These are phyloP conservation scores for Thielaviopsis euricoi DNA, from an alignment of 2,329 filamentous ascomycete species.

Conservation along the genomic window DNA sequence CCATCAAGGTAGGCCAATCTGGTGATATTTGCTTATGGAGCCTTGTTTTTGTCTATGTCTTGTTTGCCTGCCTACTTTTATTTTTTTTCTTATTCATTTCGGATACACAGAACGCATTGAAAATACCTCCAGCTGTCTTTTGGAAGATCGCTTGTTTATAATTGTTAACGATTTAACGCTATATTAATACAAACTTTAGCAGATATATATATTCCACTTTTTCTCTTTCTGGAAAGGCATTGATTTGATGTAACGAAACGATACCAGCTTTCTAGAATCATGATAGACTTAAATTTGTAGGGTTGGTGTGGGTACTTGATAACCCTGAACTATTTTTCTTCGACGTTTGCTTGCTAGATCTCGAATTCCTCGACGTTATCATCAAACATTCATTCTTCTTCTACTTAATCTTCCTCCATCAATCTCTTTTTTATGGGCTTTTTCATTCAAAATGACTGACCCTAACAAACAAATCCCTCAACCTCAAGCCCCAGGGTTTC, in stretches of 20 bases:
- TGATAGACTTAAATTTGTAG: too few species aligned
- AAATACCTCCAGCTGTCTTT: not conserved
- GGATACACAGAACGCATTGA: constrained; percentile 14
- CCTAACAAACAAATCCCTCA: not conserved
- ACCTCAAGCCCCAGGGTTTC: not conserved
- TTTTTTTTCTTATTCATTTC: constrained; percentile 1
- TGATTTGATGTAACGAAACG: too few species aligned
- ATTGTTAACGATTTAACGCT: not conserved
- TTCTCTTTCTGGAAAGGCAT: not conserved
- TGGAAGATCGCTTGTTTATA: not conserved
- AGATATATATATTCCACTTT: not conserved
- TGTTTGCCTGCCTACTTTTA: constrained; percentile 5
- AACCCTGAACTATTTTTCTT: too few species aligned
- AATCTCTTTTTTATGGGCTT: too few species aligned
- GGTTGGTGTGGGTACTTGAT: too few species aligned
- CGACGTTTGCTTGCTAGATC: too few species aligned
- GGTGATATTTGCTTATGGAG: constrained; percentile 1
- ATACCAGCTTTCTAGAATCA: too few species aligned
- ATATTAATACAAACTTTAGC: too few species aligned
- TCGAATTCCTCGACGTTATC: not conserved
- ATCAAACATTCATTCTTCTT: not conserved
- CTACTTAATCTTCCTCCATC: constrained; percentile 7
- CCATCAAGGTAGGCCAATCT: constrained; percentile 33
- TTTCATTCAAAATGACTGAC: not conserved
- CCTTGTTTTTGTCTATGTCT: constrained; percentile 3